Evolutionary conservation across 176 grass and related monocot species (phyloP), one percentile per base, ranked within the genome.

Genomic region (Saccharum spontaneum): DNA sequence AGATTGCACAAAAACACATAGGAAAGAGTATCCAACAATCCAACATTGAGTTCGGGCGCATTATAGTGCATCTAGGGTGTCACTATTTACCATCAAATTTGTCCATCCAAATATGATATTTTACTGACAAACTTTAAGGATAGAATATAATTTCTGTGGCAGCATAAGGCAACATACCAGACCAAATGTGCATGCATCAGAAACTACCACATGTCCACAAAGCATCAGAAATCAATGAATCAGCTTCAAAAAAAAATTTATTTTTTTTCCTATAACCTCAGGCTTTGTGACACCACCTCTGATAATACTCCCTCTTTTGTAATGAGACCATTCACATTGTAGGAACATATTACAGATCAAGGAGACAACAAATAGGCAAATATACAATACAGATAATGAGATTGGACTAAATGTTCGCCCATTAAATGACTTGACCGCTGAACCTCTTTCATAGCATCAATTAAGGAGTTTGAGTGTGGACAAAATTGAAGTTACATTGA

Each of bases 21-120:
- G 36, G 5, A 44, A 78, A 63, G 7, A 15, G 57, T 60, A 65
- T 33, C 60, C 13, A 49, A 55, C 12, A 31, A 65, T 33, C 60
- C 13, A 49, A 55, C 12, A 31, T 67, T 80, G 18, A 15, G 20
- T 49, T 85, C 15, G 15, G 16, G 28, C 5, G 14, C 59, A 70
- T 49, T 77, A 22, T 57, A 44, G 15, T 84, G 62, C 14, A 74
- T 66, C 68, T 17, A 55, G 9, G 54, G 22, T 40, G 50, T 7
- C 57, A 67, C 13, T 71, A 41, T 72, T 46, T 24, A 78, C 23
- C 45, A 78, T 63, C 23, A 31, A 82, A 71, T 52, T 15, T 23
- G 72, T n/a, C 10, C n/a, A 78, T 73, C 12, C 20, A 82, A 61
- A 85, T 37, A 68, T 80, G 74, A 63, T 34, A 49, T 77, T 85